Conservation (phyloP, 768 basidiomycete genomes). For the Tricholoma bakamatsutake region DNA sequence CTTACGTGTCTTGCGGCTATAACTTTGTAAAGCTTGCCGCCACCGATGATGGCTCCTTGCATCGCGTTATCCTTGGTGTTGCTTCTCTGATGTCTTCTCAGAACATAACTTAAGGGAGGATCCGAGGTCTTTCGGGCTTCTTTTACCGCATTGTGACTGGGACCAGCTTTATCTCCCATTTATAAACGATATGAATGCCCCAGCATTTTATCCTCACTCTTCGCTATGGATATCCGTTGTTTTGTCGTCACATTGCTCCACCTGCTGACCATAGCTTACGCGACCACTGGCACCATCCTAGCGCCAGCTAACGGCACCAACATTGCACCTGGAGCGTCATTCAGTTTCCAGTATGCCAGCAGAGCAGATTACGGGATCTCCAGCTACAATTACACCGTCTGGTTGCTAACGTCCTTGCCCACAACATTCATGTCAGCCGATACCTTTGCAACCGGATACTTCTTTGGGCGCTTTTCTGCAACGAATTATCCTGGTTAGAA, state of each 20-base stretch:
- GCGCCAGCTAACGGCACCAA: too few relatives aligned
- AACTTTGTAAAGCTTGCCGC: too few relatives aligned
- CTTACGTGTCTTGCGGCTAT: too few relatives aligned
- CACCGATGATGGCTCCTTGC: too few relatives aligned
- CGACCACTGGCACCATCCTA: conserved; percentile 1
- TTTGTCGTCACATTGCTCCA: neutral
- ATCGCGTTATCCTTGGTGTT: too few relatives aligned
- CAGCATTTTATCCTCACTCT: neutral
- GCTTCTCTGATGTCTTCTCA: too few relatives aligned
- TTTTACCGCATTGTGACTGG: too few relatives aligned
- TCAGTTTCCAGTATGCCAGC: conserved; percentile 28
- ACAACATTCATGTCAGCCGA: conserved; percentile 17
- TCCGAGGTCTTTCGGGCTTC: too few relatives aligned
- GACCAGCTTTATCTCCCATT: neutral
- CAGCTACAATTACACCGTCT: conserved; percentile 37
- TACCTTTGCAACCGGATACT: conserved; percentile 29
- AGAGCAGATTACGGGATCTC: conserved; percentile 37
- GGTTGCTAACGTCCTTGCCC: conserved; percentile 29
- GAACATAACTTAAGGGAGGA: too few relatives aligned
- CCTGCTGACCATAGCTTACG: neutral
- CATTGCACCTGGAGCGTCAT: neutral
- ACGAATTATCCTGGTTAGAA: conserved; percentile 36
- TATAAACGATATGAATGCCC: neutral
- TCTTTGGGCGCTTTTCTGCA: conserved; percentile 38
- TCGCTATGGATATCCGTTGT: neutral